These are phyloP conservation scores for Houttuynia cordata DNA, from an alignment of 164 flowering plant species.

Conservation along the genomic window DNA sequence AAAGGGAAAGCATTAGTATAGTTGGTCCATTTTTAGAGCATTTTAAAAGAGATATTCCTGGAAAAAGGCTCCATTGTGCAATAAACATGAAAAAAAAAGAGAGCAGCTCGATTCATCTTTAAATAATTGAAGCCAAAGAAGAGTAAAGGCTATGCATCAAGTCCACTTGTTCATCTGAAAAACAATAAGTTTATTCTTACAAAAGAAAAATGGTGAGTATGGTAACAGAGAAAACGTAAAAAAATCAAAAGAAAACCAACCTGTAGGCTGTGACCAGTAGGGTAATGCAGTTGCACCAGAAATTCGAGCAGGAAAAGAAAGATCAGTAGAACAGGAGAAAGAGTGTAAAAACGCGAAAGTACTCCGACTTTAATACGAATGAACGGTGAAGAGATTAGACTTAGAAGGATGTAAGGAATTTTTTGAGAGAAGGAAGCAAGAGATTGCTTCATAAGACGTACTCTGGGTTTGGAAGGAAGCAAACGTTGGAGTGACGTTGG, in stretches of 20 bases:
- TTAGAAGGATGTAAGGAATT: slow-evolving; percentile 38
- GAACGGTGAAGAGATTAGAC: slow-evolving; percentile 23
- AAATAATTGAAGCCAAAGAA: too few species aligned
- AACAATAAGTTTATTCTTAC: too few species aligned
- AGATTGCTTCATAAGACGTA: slow-evolving; percentile 5
- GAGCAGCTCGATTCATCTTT: too few species aligned
- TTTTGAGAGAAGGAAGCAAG: slow-evolving; percentile 32
- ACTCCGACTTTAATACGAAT: not conserved
- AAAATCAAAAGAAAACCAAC: not conserved
- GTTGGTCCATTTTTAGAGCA: too few species aligned
- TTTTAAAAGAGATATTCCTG: too few species aligned
- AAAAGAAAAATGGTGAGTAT: too few species aligned
- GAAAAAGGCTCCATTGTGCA: too few species aligned
- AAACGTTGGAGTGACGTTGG: slow-evolving; percentile 37
- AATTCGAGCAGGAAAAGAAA: not conserved
- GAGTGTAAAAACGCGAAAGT: not conserved
- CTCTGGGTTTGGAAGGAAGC: slow-evolving; percentile 31
- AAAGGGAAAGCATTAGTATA: too few species aligned
- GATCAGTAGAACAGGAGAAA: slow-evolving; percentile 1
- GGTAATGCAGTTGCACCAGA: not conserved
- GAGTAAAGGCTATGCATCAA: too few species aligned
- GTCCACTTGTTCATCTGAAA: too few species aligned
- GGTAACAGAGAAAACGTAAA: not conserved
- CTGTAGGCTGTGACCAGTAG: not conserved
- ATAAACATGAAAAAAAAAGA: too few species aligned